A percentile compares a stretch with the other conserved stretches of the same genome.
Evolutionary conservation across 306 rosid species (phyloP).

Genomic region (Cicer yamashitae): DNA sequence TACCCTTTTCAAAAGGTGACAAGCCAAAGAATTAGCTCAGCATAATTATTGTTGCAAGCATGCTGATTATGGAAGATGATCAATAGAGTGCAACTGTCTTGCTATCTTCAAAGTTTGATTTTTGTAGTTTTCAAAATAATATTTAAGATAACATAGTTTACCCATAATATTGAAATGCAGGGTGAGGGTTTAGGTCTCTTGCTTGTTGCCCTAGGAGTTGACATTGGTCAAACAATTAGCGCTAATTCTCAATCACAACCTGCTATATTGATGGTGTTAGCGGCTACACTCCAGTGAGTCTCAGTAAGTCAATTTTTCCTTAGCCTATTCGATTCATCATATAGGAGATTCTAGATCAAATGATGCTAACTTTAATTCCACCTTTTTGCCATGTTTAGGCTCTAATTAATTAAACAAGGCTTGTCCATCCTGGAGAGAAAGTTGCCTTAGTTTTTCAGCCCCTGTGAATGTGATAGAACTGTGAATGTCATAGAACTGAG

Average conservation of each 20-base stretch:
- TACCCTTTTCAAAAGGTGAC: constrained; percentile 26
- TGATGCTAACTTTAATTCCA: constrained; percentile 54
- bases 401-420: constrained; percentile 39
- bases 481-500: constrained; percentile 21
- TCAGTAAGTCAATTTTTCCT: constrained; percentile 75
- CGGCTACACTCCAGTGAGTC: constrained; percentile 60
- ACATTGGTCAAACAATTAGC: constrained; percentile 78
- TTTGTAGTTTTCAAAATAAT: constrained; percentile 48
- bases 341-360: constrained; percentile 59
- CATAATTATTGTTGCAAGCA: constrained; percentile 44
- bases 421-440: constrained; percentile 43
- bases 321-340: constrained; percentile 58
- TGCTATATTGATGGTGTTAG: constrained; percentile 74
- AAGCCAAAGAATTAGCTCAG: constrained; percentile 39
- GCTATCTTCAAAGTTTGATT: constrained; percentile 48
- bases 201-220: constrained; percentile 91
- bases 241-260: constrained; percentile 72
- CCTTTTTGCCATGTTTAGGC: constrained; percentile 57
- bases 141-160: constrained; percentile 62
- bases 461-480: constrained; percentile 9
- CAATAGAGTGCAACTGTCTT: constrained; percentile 46
- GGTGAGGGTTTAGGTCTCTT: constrained; percentile 86
- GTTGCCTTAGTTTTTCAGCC: constrained; percentile 52
- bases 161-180: constrained; percentile 84
- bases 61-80: constrained; percentile 42